Evolutionary conservation across 305 asterid genomes (phyloP), one percentile per base, ranked within the genome.

Genomic region (Fraxinus xanthoxyloides): DNA sequence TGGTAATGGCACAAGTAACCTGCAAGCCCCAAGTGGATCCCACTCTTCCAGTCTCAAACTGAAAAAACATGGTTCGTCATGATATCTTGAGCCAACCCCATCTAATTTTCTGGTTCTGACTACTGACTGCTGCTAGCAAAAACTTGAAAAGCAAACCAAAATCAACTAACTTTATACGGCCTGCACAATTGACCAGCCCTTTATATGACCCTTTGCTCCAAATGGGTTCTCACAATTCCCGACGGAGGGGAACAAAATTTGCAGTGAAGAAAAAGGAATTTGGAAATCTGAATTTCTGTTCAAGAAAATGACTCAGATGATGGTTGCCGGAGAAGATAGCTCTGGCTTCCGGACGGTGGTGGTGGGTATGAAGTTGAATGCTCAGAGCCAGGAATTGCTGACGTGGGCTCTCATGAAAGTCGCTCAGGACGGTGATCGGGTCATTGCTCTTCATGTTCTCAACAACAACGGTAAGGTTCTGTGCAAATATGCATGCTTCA

Each of bases 331-430:
- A 75, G 91, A 85, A 56, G 90, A 77, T 76, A 48, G 85, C 84
- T 76, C 85, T 86, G 89, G 85, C 77, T 84, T 89, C 51, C 89
- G 97, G 80, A 90, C 97, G 78, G 92, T 92, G 82, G 91, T 95
- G 74, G 99, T 95, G 7, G 99, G 98, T 2, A 92, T 95, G 69
- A 95, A 94, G 88, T 83, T 95, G 76, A 95, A 95, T 88, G 84
- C 89, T 7, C 90, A 82, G 69, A 92, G 98, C 85, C 87, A 93
- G 73, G 98, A 95, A 80, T 83, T 95, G 82, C 94, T 95, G 40
- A 95, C 99, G 82, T 95, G 99, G 99, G 94, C 98, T 84, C 86
- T 95, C 54, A 97, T 95, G 34, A 95, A 95, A 79, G 93, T 94
- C 72, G 98, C 98, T 84, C 93, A 90, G 83, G 84, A 93, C 38